Base-by-base conservation (phyloP, 2,329 filamentous ascomycete species). In the Talaromyces amestolkiae region DNA sequence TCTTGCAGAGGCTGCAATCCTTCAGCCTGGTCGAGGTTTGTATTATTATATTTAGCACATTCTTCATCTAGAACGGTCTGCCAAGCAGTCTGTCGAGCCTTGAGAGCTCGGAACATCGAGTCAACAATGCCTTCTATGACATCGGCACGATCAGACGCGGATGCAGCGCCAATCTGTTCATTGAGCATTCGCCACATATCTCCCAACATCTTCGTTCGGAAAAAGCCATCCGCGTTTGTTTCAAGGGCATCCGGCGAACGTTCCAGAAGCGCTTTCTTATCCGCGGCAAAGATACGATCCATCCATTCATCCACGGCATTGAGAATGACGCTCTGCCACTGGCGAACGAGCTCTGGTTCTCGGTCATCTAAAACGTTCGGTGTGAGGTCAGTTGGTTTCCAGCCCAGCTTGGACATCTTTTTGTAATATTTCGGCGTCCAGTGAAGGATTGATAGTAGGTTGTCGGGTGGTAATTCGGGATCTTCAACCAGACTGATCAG, bases 101-200 rank as follows among this genome's bases (percentile, higher is more conserved):
- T 91, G 49, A 99, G 85, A 15, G 93, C 89, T 59, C 91, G 84
- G 80, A 97, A 94, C 92, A 98, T 98, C 75, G 93, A 90, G 76
- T 98, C 95, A 60, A 98, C 89, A 43, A 98, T 93, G 68, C 95
- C 95, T 79, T 98, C 94, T 9, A 94, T 89, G 0, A 99, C 93
- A 74, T 98, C 95, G 64, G 89, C 86, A 61, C 95, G 91, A 73
- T 93, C 86, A 53, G 93, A 97, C 72, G 91, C 91, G 47, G 88
- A 89, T 4, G 93, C 93, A 0, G 93, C 92, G 68, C 91, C 87
- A 39, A 97, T 86, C 78, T 99, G 95, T 78, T 99, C 94, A 70
- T 91, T 89, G 68, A 99, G 84, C 93, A 99, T 98, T 67, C 93
- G 91, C 93, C 96, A 99, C 83, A 98, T 90, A 73, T 97, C 93